Percentiles rank a stretch among this genome's conserved stretches.
phyloP scores from a whole-genome alignment of 2,329 filamentous ascomycete species.

The Pseudogymnoascus sp. region DNA sequence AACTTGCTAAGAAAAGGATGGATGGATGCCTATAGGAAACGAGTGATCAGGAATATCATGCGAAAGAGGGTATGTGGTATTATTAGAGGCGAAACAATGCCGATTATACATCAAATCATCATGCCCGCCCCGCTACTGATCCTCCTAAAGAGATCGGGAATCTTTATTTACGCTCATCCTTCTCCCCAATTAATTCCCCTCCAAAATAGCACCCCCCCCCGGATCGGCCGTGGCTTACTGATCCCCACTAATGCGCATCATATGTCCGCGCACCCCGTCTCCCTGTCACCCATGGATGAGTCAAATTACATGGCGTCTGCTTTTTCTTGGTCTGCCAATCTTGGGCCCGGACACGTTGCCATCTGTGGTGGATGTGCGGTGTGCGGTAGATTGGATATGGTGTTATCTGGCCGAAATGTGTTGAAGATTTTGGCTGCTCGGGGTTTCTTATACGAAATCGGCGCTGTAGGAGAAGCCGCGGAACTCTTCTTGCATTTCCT shows the following conservation, averaged over 20 bases:
- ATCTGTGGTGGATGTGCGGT: not conserved
- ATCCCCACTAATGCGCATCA: not conserved
- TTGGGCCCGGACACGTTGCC: not conserved
- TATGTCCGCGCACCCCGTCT: not conserved
- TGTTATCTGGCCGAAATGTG: not conserved
- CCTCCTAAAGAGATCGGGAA: not conserved
- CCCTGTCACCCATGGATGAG: not conserved
- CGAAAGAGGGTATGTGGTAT: slow-evolving; percentile 7
- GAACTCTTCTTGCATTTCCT: slow-evolving; percentile 99
- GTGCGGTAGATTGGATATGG: not conserved
- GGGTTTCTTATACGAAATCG: slow-evolving; percentile 26
- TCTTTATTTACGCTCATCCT: slow-evolving; percentile 1
- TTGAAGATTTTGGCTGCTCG: not conserved
- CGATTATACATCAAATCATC: slow-evolving; percentile 9
- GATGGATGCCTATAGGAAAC: too few species aligned
- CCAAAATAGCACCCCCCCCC: not conserved
- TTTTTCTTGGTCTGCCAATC: not conserved
- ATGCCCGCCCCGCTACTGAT: not conserved
- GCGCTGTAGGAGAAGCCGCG: slow-evolving; percentile 82
- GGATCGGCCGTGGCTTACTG: not conserved
- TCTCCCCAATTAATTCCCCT: not conserved
- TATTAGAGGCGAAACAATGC: slow-evolving; percentile 8
- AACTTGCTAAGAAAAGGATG: too few species aligned
- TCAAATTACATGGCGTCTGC: not conserved
- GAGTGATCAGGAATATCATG: not conserved